Conservation (phyloP, 306 rosid species). For the Phaseolus lunatus region DNA sequence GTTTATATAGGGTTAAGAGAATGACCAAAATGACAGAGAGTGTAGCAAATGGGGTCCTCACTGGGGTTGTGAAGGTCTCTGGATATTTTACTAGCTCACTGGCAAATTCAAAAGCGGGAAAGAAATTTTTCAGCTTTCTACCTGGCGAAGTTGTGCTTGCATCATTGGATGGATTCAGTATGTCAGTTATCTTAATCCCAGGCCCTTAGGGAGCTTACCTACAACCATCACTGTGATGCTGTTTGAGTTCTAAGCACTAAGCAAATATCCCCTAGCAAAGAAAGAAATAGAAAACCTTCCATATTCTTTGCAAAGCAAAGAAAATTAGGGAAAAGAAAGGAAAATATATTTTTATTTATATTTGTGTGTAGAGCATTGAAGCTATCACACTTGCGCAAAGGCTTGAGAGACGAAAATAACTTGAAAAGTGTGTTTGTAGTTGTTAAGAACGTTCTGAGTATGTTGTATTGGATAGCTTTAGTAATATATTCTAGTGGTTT, state of each 20-base stretch:
- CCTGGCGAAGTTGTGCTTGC: slow-evolving; percentile 94
- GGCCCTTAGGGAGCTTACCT: slow-evolving; percentile 6
- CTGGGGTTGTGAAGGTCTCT: slow-evolving; percentile 85
- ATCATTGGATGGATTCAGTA: slow-evolving; percentile 93
- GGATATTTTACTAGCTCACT: slow-evolving; percentile 77
- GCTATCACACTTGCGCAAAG: too few relatives aligned
- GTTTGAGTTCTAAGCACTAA: slow-evolving; percentile 1
- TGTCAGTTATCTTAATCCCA: slow-evolving; percentile 51
- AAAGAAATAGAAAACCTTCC: slow-evolving; percentile 29
- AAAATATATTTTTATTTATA: too few relatives aligned
- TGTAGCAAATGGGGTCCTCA: slow-evolving; percentile 86
- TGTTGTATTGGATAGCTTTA: background rate
- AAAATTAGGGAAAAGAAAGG: too few relatives aligned
- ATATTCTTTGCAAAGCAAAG: too few relatives aligned
- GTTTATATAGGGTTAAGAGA: slow-evolving; percentile 74
- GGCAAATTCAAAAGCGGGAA: slow-evolving; percentile 76
- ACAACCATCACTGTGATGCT: background rate
- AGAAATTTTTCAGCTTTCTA: slow-evolving; percentile 71
- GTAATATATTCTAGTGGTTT: background rate
- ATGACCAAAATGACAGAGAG: slow-evolving; percentile 86
- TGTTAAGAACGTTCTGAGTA: background rate
- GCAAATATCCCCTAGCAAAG: slow-evolving; percentile 13
- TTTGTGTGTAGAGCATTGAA: too few relatives aligned
- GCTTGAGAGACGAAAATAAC: too few relatives aligned
- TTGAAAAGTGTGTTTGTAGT: background rate